phyloP scores from a whole-genome alignment of 2,329 filamentous ascomycete genomes.

The Pyrenochaeta sp. region DNA sequence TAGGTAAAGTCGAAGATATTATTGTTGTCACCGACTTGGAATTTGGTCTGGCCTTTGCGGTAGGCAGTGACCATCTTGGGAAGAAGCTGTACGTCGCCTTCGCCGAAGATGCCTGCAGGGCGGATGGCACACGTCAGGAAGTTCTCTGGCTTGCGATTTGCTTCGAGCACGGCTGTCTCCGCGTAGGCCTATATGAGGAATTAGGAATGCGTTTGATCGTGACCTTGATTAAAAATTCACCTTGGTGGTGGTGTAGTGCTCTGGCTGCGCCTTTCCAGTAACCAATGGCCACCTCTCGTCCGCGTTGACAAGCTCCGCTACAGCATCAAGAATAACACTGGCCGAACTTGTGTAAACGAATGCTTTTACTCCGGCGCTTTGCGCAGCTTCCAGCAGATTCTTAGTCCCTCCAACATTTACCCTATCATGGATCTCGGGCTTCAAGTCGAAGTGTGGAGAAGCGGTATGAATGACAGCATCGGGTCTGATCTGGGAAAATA shows the following conservation, averaged over 20 bases:
- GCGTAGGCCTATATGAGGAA: constrained; percentile 50
- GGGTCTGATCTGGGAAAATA: constrained; percentile 56
- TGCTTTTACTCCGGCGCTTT: constrained; percentile 59
- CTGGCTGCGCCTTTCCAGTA: constrained; percentile 56
- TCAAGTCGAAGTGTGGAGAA: constrained; percentile 53
- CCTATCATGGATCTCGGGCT: constrained; percentile 55
- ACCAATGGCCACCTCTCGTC: constrained; percentile 59
- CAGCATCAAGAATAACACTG: constrained; percentile 58
- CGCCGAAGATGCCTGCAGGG: constrained; percentile 61
- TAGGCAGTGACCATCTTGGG: constrained; percentile 57
- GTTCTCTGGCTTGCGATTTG: constrained; percentile 56
- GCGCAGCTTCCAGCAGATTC: constrained; percentile 57
- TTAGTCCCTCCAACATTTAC: constrained; percentile 63
- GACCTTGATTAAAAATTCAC: constrained; percentile 21
- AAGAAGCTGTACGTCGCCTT: constrained; percentile 57
- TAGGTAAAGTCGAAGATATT: constrained; percentile 65
- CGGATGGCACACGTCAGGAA: constrained; percentile 61
- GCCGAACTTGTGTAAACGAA: constrained; percentile 64
- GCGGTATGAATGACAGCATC: constrained; percentile 62
- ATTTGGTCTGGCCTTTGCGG: constrained; percentile 58
- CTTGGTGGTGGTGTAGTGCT: constrained; percentile 62
- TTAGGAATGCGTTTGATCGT: neutral
- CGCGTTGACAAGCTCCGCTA: constrained; percentile 58
- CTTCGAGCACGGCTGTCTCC: constrained; percentile 57
- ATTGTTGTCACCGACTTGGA: constrained; percentile 61